Evolutionary conservation across 2,329 filamentous ascomycete species (phyloP), one percentile per base, ranked within the genome.

Genomic region (Aspergillus ochraceoroseus): DNA sequence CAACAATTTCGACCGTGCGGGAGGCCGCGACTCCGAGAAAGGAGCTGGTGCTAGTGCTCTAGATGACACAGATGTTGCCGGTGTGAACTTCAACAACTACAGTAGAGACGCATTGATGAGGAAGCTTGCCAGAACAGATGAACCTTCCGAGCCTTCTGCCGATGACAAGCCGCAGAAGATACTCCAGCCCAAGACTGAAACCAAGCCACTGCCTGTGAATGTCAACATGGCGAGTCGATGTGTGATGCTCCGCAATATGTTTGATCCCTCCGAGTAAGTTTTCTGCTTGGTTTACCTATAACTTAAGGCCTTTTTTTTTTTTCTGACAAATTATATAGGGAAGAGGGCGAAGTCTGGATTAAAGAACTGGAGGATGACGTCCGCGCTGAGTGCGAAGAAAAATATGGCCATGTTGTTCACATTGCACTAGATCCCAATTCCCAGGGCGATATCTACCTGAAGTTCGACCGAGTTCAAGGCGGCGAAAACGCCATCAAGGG

Each of bases 61-160:
- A 37, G 92, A 98, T 69, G 92, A 98, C 63, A 94, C 89, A 48
- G 92, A 98, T 66, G 92, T 98, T 63, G 87, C 86, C 36, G 92
- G 92, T 61, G 90, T 98, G 68, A 96, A 96, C 71, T 96, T 96
- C 83, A 95, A 88, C 77, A 95, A 95, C 69, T 95, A 94, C 74
- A 95, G 87, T 75, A 87, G 92, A 71, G 88, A 96, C 73, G 87
- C 89, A 62, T 82, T 98, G 70, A 98, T 98, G 92, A 82, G 87
- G 68, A 95, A 96, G 72, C 85, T 98, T 69, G 89, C 92, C 63
- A 83, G 92, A 76, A 90, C 85, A 71, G 89, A 96, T 70, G 88
- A 96, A 63, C 75, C 80, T 53, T 70, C 75, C 54, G 77, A 78
- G 57, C 63, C 65, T 42, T 55, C 62, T 45, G 71, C 75, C 55